Percentiles rank a stretch among this genome's conserved stretches.
phyloP scores from a whole-genome alignment of 2,329 filamentous ascomycete genomes.

The Arachnopeziza araneosa region DNA sequence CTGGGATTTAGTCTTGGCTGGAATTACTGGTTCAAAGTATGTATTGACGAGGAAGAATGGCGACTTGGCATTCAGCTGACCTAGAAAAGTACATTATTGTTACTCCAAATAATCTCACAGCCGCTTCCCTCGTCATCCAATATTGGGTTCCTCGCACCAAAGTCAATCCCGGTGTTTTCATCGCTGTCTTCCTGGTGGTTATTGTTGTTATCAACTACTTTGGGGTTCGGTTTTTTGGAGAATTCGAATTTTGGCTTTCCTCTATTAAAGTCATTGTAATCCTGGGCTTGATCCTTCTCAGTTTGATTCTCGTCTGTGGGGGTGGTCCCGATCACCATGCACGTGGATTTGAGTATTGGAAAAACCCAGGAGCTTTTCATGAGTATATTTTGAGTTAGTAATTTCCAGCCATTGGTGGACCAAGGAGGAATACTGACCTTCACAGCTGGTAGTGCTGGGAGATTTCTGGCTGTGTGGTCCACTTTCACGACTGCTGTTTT shows the following conservation, averaged over 20 bases:
- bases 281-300: slow-evolving; percentile 59
- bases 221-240: slow-evolving; percentile 29
- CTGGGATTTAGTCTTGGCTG: slow-evolving; percentile 65
- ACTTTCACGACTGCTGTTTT: slow-evolving; percentile 48
- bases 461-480: slow-evolving; percentile 54
- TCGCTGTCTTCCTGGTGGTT: slow-evolving; percentile 61
- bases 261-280: slow-evolving; percentile 66
- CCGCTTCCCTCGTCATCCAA: slow-evolving; percentile 69
- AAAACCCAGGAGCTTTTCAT: slow-evolving; percentile 36
- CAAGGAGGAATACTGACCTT: not conserved
- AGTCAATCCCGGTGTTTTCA: slow-evolving; percentile 76
- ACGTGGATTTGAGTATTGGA: slow-evolving; percentile 47
- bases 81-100: slow-evolving; percentile 65
- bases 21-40: slow-evolving; percentile 27
- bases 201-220: slow-evolving; percentile 65
- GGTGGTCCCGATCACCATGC: slow-evolving; percentile 54
- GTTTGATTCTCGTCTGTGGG: slow-evolving; percentile 57
- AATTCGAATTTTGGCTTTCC: slow-evolving; percentile 53
- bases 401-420: slow-evolving; percentile 25
- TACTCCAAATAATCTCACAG: slow-evolving; percentile 79
- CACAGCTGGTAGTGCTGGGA: slow-evolving; percentile 38
- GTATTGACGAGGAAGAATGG: not conserved
- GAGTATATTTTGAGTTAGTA: slow-evolving; percentile 43
- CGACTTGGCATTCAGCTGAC: not conserved
- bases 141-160: slow-evolving; percentile 62